Evolutionary conservation across 257 asterid genomes (phyloP).

Genomic region (Capsicum rhomboideum): DNA sequence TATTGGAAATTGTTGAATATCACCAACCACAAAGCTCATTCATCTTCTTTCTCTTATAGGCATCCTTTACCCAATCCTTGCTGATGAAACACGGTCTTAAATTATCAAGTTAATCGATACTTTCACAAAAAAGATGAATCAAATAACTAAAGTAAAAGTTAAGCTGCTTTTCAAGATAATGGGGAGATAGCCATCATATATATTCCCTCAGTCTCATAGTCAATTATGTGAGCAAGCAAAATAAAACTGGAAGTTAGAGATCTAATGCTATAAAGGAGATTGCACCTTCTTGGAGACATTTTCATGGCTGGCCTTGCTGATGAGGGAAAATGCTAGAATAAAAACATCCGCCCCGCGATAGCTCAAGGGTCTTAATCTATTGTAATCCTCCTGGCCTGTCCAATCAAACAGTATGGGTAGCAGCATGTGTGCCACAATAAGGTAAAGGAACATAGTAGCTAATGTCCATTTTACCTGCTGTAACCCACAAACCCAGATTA

Average conservation of each 20-base stretch:
- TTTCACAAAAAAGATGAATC: neutral
- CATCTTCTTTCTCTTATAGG: no score
- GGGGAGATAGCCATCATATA: neutral
- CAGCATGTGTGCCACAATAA: conserved; percentile 5
- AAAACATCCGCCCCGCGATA: conserved; percentile 96
- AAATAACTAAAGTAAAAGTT: neutral
- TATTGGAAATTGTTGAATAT: neutral
- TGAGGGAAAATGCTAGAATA: conserved; percentile 82
- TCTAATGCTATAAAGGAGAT: neutral
- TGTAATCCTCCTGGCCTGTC: conserved; percentile 86
- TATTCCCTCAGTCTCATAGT: neutral
- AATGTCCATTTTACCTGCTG: conserved; percentile 51
- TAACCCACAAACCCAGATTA: conserved; percentile 77
- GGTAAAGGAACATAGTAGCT: neutral
- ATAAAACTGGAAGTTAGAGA: neutral
- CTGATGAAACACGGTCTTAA: neutral
- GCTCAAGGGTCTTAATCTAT: conserved; percentile 78
- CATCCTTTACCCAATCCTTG: neutral
- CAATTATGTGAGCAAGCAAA: neutral
- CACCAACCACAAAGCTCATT: conserved; percentile 1
- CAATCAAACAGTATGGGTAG: neutral
- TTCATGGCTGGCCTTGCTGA: conserved; percentile 89
- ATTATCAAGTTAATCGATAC: neutral
- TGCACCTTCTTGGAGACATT: conserved; percentile 65
- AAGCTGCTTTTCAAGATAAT: neutral